These are phyloP conservation scores for Backusella westeae DNA, from an alignment of 192 early-diverging fungal genomes.

Conservation along the genomic window DNA sequence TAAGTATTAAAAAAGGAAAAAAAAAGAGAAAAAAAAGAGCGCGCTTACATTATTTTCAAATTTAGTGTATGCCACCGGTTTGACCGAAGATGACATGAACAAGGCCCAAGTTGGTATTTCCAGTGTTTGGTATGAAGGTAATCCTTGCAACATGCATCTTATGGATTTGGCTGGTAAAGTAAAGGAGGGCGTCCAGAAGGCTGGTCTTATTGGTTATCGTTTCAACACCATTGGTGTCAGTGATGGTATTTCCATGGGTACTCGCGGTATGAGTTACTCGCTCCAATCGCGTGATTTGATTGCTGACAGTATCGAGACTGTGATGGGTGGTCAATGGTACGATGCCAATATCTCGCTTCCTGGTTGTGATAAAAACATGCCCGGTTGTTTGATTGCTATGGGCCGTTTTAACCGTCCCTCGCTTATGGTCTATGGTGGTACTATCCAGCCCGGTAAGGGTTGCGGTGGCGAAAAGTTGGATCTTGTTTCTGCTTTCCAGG, in stretches of 20 bases:
- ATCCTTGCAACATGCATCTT: constrained; percentile 99
- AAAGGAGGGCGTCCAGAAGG: constrained; percentile 89
- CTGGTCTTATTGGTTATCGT: constrained; percentile 89
- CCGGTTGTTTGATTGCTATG: constrained; percentile 96
- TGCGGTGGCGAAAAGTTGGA: constrained; percentile 77
- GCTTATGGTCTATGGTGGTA: constrained; percentile 98
- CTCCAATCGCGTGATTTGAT: constrained; percentile 97
- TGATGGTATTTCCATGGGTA: constrained; percentile 99
- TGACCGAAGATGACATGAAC: constrained; percentile 76
- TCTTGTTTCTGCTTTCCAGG: constrained; percentile 97
- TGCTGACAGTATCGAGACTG: constrained; percentile 98
- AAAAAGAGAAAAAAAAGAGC: neutral
- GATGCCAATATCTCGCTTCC: constrained; percentile 98
- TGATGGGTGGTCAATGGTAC: constrained; percentile 98
- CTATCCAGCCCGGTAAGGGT: constrained; percentile 78
- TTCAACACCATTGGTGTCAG: constrained; percentile 99
- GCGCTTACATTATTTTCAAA: neutral
- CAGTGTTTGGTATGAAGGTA: constrained; percentile 98
- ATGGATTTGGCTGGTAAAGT: constrained; percentile 83
- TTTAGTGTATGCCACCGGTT: constrained; percentile 90
- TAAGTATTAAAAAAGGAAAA: constrained; percentile 40
- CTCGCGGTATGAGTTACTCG: constrained; percentile 94
- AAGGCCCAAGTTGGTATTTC: constrained; percentile 96
- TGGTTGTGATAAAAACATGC: constrained; percentile 98
- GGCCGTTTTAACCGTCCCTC: constrained; percentile 94